Base-by-base conservation (phyloP, 805 yeast species). In the Candida vaughaniae region DNA sequence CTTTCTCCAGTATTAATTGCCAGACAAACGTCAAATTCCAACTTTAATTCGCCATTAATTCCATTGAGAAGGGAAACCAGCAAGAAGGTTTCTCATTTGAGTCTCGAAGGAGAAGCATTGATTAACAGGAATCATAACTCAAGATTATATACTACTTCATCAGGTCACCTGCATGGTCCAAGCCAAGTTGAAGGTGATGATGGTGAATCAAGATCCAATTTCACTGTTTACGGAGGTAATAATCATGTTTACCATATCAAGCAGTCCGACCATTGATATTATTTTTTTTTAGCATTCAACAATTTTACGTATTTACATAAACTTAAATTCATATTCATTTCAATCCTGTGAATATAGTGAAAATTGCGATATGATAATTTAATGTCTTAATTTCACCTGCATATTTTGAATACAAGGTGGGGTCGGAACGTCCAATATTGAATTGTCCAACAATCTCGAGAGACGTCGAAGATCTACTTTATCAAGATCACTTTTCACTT, bases 1-100 rank as follows among this genome's bases (percentile, higher is more conserved):
- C 53, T 75, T 26, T 65, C 77, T 5, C 80, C 81, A 1, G 55
- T 64, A 30, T 42, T 68, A 35, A 51, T 25, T 15, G 15, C 38
- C 3, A 36, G 42, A 26, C 33, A 39, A 7, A 37, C 31, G 27
- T 40, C 45, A 9, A 16, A 31, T 4, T 26, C 35, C 7, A 36
- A 29, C n/a, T 39, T 32, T 16, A 20, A 29, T 2, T 42, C 46
- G 2, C 49, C 49, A 5, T 35, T 45, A 19, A 16, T 45, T 6
- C 38, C 36, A 22, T n/a, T 37, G 2, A 34, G 38, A 22, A 37
- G 35, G 31, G 40, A 34, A 2, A 16, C 31, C 8, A 14, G 17
- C 4, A 29, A 26, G 16, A 31, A 33, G 23, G 36, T 41, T 2
- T 18, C 41, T 2, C 30, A 35, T 10, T 38, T 45, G 8, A 42